Percentiles rank a stretch among this genome's conserved stretches.
phyloP scores from a whole-genome alignment of 495 filamentous ascomycete genomes.

The Poronia punctata region DNA sequence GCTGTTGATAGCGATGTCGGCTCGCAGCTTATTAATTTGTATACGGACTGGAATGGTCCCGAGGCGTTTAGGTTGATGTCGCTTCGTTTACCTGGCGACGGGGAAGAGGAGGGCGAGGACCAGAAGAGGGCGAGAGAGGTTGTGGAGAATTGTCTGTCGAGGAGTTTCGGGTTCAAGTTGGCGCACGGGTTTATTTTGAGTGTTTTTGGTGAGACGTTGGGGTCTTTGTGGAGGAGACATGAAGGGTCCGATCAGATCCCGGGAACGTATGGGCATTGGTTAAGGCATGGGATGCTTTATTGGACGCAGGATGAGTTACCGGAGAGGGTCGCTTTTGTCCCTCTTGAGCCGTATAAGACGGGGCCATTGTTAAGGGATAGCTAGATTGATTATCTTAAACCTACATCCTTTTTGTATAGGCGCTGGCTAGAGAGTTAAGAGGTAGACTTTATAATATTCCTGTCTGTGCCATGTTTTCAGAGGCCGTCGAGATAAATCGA shows the following conservation, averaged over 20 bases:
- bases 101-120: conserved; percentile 39
- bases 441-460: too few relatives aligned
- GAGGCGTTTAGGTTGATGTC: conserved; percentile 46
- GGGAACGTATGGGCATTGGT: conserved; percentile 42
- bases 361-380: conserved; percentile 29
- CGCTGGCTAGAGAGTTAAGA: too few relatives aligned
- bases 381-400: too few relatives aligned
- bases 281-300: conserved; percentile 35
- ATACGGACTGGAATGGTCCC: conserved; percentile 43
- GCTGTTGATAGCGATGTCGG: conserved; percentile 43
- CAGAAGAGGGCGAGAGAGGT: conserved; percentile 44
- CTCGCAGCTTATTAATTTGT: conserved; percentile 45
- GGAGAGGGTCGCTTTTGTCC: conserved; percentile 24
- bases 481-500: too few relatives aligned
- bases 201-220: conserved; percentile 37
- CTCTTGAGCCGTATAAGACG: conserved; percentile 31
- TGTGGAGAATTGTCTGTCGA: conserved; percentile 40
- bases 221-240: conserved; percentile 41
- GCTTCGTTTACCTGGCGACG: conserved; percentile 35
- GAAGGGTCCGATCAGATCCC: conserved; percentile 36
- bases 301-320: conserved; percentile 34
- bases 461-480: too few relatives aligned
- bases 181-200: conserved; percentile 45
- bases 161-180: conserved; percentile 47
- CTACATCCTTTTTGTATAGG: too few relatives aligned